Conservation (phyloP, 345 rosid genomes). For the Eucalyptus sp. region DNA sequence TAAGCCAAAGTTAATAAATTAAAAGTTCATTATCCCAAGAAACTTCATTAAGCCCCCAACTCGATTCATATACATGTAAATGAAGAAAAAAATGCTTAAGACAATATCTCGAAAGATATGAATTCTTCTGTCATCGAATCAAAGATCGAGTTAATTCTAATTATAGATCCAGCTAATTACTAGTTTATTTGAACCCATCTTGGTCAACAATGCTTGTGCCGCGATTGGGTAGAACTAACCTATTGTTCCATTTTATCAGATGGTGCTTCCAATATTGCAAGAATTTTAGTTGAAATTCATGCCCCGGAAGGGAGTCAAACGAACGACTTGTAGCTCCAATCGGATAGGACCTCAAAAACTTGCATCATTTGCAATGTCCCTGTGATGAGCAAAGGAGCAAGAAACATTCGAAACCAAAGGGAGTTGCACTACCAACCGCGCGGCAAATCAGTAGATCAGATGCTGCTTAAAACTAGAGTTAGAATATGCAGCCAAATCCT, state of each 20-base stretch:
- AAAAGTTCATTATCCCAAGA: neutral
- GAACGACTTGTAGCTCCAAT: neutral
- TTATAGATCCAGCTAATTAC: neutral
- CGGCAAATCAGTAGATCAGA: neutral
- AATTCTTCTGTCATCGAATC: neutral
- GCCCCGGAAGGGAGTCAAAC: neutral
- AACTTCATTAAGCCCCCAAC: neutral
- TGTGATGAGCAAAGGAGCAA: neutral
- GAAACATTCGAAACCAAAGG: neutral
- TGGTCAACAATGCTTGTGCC: neutral
- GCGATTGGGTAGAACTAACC: neutral
- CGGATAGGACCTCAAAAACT: neutral
- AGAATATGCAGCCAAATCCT: neutral
- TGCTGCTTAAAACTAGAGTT: neutral
- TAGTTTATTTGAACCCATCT: neutral
- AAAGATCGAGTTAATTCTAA: too few species aligned
- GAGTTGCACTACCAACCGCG: neutral
- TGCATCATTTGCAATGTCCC: neutral
- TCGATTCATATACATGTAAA: neutral
- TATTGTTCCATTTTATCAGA: neutral
- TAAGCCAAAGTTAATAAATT: accelerated
- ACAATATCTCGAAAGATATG: accelerated
- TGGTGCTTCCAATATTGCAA: neutral
- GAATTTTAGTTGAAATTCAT: neutral
- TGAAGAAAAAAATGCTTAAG: neutral